Conservation (phyloP, 2,329 filamentous ascomycete species). For the Sclerotiophoma versabilis region DNA sequence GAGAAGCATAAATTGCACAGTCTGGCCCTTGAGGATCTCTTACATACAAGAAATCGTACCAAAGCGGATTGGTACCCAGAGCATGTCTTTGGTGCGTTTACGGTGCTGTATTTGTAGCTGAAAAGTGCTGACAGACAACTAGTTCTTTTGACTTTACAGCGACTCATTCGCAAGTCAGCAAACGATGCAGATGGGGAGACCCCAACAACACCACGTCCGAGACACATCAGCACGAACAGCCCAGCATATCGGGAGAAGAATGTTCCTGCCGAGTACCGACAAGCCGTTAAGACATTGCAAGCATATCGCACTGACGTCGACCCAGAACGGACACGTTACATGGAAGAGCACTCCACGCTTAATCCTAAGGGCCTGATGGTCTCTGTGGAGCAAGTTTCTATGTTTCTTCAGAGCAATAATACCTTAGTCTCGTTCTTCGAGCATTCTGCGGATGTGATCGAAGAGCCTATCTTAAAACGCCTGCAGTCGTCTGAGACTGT, state of each 20-base stretch:
- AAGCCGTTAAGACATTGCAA: slow-evolving; percentile 73
- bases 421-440: slow-evolving; percentile 96
- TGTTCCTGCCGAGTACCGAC: slow-evolving; percentile 12
- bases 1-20: slow-evolving; percentile 79
- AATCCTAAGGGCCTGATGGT: slow-evolving; percentile 74
- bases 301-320: slow-evolving; percentile 82
- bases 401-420: slow-evolving; percentile 88
- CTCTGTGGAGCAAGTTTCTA: slow-evolving; percentile 88
- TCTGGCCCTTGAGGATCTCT: slow-evolving; percentile 85
- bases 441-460: slow-evolving; percentile 82
- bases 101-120: neutral
- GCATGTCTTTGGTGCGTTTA: slow-evolving; percentile 64
- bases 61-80: slow-evolving; percentile 86
- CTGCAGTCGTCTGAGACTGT: slow-evolving; percentile 79
- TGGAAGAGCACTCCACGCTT: slow-evolving; percentile 83
- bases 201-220: slow-evolving; percentile 38
- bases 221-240: slow-evolving; percentile 21
- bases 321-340: slow-evolving; percentile 81
- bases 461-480: slow-evolving; percentile 79
- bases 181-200: slow-evolving; percentile 51
- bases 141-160: slow-evolving; percentile 78
- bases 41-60: slow-evolving; percentile 83
- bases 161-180: slow-evolving; percentile 66
- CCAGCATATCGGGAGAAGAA: slow-evolving; percentile 11
- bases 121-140: neutral